Percentiles rank a stretch among this genome's conserved stretches.
Evolutionary conservation across 306 rosid genomes (phyloP).

Genomic region (Vigna reflexopilosa): DNA sequence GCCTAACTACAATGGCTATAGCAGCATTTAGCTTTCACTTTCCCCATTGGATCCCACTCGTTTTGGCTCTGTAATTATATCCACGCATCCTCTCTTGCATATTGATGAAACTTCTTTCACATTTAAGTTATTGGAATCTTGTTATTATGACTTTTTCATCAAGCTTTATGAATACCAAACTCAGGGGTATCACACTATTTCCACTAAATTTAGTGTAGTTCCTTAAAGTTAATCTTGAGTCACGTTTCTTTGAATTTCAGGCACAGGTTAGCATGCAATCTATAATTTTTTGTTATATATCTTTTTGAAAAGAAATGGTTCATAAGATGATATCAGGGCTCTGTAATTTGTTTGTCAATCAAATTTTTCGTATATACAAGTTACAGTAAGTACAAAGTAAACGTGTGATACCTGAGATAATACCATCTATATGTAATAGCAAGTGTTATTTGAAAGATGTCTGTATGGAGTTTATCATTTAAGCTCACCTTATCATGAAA

Average conservation of each 20-base stretch:
- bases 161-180: neutral
- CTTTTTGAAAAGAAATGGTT: neutral
- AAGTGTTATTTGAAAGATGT: neutral
- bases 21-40: constrained; percentile 4
- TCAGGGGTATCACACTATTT: neutral
- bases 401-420: neutral
- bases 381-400: neutral
- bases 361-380: too few species aligned
- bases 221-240: neutral
- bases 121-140: neutral
- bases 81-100: neutral
- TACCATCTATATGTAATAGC: too few species aligned
- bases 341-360: too few species aligned
- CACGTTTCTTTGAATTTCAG: neutral
- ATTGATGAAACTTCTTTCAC: constrained; percentile 24
- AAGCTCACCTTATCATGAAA: too few species aligned
- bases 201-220: neutral
- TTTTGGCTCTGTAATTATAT: constrained; percentile 13
- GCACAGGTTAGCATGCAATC: neutral
- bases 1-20: neutral
- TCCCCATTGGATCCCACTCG: constrained; percentile 17
- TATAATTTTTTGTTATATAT: neutral
- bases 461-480: too few species aligned
- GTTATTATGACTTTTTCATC: neutral
- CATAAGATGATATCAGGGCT: neutral